Conservation (phyloP, 345 rosid genomes). For the Euphorbia pulcherrima region DNA sequence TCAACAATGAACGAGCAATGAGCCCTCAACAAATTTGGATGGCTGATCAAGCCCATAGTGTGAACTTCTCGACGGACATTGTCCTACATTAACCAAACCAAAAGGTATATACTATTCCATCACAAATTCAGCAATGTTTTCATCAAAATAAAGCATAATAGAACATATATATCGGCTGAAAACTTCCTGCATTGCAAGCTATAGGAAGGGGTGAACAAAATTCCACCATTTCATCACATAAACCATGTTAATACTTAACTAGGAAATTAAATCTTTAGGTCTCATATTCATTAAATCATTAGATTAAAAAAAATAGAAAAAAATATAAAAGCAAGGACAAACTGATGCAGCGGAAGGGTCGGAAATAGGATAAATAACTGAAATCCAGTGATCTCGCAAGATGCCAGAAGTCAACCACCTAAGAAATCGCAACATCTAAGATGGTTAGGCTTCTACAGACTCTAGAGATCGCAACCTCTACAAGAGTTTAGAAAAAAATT, state of each 20-base stretch:
- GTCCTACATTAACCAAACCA: constrained; percentile 47
- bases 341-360: too few relatives aligned
- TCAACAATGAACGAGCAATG: constrained; percentile 84
- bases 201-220: background rate
- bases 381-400: too few relatives aligned
- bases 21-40: constrained; percentile 76
- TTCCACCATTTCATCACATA: background rate
- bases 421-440: too few relatives aligned
- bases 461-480: too few relatives aligned
- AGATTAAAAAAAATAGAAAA: too few relatives aligned
- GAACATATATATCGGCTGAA: background rate
- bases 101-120: background rate
- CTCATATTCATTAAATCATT: too few relatives aligned
- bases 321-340: too few relatives aligned
- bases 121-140: background rate
- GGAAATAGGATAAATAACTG: too few relatives aligned
- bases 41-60: constrained; percentile 83
- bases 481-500: too few relatives aligned
- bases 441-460: too few relatives aligned
- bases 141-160: background rate
- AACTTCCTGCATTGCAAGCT: background rate
- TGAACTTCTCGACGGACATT: constrained; percentile 95
- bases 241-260: background rate
- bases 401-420: too few relatives aligned
- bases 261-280: too few relatives aligned